Base-by-base conservation (phyloP, 2,329 filamentous ascomycete species). In the Neonectria magnoliae region DNA sequence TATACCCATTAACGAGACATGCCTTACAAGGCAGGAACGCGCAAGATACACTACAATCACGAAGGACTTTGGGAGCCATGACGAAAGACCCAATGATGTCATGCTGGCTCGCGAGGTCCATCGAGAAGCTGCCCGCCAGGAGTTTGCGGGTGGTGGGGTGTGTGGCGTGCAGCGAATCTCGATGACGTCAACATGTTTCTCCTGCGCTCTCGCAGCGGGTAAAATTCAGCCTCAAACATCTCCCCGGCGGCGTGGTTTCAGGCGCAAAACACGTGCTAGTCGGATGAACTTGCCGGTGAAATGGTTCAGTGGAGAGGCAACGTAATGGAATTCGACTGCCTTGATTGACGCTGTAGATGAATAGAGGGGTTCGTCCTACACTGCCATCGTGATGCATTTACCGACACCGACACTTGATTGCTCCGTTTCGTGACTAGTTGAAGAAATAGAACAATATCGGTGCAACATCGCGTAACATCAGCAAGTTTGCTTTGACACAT, bases 1-100 rank as follows among this genome's bases (percentile, higher is more conserved):
- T 73, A 73, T 73, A 73, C 47, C 53, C 25, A 44, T 22, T 16
- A 18, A 16, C n/a, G 45, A 52, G 55, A 68, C 41, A 62, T 60
- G 50, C 53, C 64, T 36, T 38, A 67, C 67, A 56, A 70, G 61
- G 55, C 47, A 64, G 31, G 51, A 11, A 33, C 36, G 14, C 53
- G 52, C 59, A 60, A 33, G 51, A 61, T 57, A 54, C 51, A 54
- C 22, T 6, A 25, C 25, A 60, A 36, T 53, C 47, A 31, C 57
- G 16, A 44, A 45, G 14, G 25, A 44, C 47, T 57, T 58, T 57
- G 33, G 14, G 56, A 51, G 38, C 44, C 41, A 45, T 64, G 41
- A 54, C 57, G 18, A 42, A 42, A 48, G 57, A 10, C 11, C 33
- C 5, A 57, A 62, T 73, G 71, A 73, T 73, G 71, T 73, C 71